Conservation (phyloP, 192 early-diverging fungal genomes). For the Geranomyces michiganensis region DNA sequence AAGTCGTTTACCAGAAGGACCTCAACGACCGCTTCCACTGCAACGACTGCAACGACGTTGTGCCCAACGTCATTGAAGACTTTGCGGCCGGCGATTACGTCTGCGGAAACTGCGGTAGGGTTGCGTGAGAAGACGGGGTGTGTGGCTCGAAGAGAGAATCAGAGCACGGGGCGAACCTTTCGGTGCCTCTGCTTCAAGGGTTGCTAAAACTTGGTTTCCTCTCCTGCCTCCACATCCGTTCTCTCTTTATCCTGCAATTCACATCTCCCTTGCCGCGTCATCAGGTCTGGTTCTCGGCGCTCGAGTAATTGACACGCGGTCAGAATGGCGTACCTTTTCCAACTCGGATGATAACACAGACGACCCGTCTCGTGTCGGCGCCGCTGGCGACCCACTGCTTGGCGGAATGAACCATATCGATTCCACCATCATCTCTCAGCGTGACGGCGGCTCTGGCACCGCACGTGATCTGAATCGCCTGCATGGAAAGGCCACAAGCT, state of each 20-base stretch:
- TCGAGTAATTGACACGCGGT: slow-evolving; percentile 89
- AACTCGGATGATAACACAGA: slow-evolving; percentile 79
- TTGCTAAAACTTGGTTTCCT: no score
- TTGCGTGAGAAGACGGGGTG: not conserved
- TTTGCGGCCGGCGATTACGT: slow-evolving; percentile 87
- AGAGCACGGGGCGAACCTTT: no score
- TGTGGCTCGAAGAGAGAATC: no score
- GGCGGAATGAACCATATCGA: slow-evolving; percentile 76
- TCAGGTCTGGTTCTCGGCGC: slow-evolving; percentile 76
- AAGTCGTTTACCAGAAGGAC: slow-evolving; percentile 36
- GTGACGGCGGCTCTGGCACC: slow-evolving; percentile 74
- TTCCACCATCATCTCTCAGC: slow-evolving; percentile 72
- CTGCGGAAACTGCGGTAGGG: slow-evolving; percentile 85
- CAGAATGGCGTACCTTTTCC: slow-evolving; percentile 96
- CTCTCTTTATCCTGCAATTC: no score
- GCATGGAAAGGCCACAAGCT: slow-evolving; percentile 69
- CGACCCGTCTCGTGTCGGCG: slow-evolving; percentile 91
- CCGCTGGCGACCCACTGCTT: slow-evolving; percentile 74
- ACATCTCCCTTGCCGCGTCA: not conserved
- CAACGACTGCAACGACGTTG: slow-evolving; percentile 73
- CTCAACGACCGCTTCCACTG: slow-evolving; percentile 68
- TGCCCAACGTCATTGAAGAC: slow-evolving; percentile 89
- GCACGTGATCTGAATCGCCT: slow-evolving; percentile 73
- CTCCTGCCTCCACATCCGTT: no score
- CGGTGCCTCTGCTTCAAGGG: no score